Base-by-base conservation (phyloP, 768 basidiomycete genomes). In the Erythrobasidium yunnanense region DNA sequence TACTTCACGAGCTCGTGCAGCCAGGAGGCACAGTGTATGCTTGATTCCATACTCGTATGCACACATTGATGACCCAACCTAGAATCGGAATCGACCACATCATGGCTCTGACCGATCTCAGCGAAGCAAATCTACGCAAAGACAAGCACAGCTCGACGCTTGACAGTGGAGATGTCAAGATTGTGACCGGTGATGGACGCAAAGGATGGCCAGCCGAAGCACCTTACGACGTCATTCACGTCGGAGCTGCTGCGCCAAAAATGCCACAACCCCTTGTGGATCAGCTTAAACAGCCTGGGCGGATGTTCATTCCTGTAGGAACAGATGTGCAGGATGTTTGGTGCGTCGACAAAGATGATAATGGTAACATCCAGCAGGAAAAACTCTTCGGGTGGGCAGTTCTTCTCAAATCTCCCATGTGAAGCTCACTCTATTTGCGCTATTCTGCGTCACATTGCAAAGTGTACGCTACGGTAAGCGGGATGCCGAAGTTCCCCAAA, bases 231-330 rank as follows among this genome's bases (percentile, higher is more conserved):
- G 85, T 83, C 0, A 95, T 96, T 54, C 92, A 97, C 70, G 92
- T 96, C 35, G 93, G 93, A 2, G 93, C 93, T 0, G 92, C 93
- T 0, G 85, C 92, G 0, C 86, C 88, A 0, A 79, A 73, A 0
- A 76, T 90, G 15, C 91, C 92, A 0, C 75, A 81, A 22, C 75
- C 80, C 0, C 81, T 97, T 0, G 75, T 96, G 29, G 83, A 87
- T 15, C 91, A 93, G 72, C 74, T 77, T 17, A 74, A 72, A 1
- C 60, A 57, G 20, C 76, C 76, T 0, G 78, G 78, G 0, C 57
- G 77, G 30, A 90, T 96, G 86, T 92, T 96, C 78, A 88, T 96
- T 56, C 92, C 92, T 1, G 85, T 96, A 15, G 92, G 91, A 1
- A 80, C 78, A 1, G 71, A 76, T 15, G 84, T 87, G 66, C 77